Evolutionary conservation across 2,329 filamentous ascomycete species (phyloP), one percentile per base, ranked within the genome.

Genomic region (Verruconis gallopava): DNA sequence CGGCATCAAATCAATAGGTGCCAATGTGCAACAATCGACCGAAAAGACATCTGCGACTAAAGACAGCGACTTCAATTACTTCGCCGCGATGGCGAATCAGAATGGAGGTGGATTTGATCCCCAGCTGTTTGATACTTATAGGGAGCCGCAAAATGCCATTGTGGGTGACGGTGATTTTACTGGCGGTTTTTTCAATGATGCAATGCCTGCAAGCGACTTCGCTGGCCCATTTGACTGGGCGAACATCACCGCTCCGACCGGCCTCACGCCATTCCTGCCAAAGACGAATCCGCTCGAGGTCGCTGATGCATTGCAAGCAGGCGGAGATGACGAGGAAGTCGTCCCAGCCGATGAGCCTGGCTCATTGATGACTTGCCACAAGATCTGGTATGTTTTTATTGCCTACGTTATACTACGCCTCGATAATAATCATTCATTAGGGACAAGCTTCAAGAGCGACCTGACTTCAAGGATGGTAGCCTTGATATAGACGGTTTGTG

Each of bases 401-500:
- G n/a, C n/a, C n/a, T n/a, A n/a, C n/a, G n/a, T n/a, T n/a, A n/a
- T n/a, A n/a, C n/a, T n/a, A n/a, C n/a, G n/a, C n/a, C n/a, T n/a
- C n/a, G n/a, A n/a, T n/a, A n/a, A n/a, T n/a, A n/a, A n/a, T n/a
- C n/a, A n/a, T n/a, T n/a, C n/a, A 14, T 3, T 20, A 95, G 89
- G 91, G 86, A 94, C 61, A 85, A 85, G 63, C 64, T 95, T 17
- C 85, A 93, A 65, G 76, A 73, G 25, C 93, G 86, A 60, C 79
- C 85, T 46, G 86, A 82, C 58, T 91, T 93, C 51, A 82, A 88
- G 56, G 83, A 76, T 44, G 88, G 88, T 51, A 88, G 93, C 51
- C 85, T 96, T 49, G 91, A 98, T 51, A 81, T 98, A 38, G 91
- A 98, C 56, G 79, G 81, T 22, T 73, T 98, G 18, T 98, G 91